These are phyloP conservation scores for Myrica gale DNA, from an alignment of 306 rosid genomes.

Conservation along the genomic window DNA sequence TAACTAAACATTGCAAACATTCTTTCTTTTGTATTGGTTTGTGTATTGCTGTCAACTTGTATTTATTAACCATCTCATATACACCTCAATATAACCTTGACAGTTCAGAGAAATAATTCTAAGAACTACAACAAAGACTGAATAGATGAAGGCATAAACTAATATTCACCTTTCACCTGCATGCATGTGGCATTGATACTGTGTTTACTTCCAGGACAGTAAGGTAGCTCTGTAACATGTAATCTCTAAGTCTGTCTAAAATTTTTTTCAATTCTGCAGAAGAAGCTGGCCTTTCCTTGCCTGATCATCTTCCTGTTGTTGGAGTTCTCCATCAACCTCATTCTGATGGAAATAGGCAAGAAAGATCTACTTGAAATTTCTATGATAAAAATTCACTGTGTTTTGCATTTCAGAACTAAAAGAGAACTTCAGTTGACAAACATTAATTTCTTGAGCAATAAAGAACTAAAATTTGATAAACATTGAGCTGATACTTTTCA, in stretches of 20 bases:
- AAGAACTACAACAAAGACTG: not conserved
- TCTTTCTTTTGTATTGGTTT: not conserved
- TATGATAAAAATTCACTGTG: conserved; percentile 28
- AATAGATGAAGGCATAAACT: not conserved
- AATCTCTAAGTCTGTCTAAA: conserved; percentile 23
- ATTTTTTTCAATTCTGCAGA: conserved; percentile 50
- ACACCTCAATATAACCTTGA: not conserved
- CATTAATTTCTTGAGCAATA: too few relatives aligned
- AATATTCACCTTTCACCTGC: conserved; percentile 1
- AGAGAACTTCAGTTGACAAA: not conserved
- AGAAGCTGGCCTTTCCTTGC: conserved; percentile 60
- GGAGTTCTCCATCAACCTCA: conserved; percentile 78
- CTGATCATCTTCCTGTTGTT: conserved; percentile 68
- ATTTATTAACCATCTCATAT: not conserved
- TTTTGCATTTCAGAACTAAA: conserved; percentile 25
- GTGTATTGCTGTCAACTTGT: not conserved
- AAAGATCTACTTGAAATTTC: conserved; percentile 30
- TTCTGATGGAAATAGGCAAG: conserved; percentile 81
- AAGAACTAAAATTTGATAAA: too few relatives aligned
- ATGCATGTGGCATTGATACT: not conserved
- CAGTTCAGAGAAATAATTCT: not conserved
- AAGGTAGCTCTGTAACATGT: conserved; percentile 12
- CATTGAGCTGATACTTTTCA: too few relatives aligned
- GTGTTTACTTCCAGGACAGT: conserved; percentile 2
- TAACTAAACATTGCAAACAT: not conserved